Conservation (phyloP, 2,329 filamentous ascomycete genomes). For the Fusarium palustre region DNA sequence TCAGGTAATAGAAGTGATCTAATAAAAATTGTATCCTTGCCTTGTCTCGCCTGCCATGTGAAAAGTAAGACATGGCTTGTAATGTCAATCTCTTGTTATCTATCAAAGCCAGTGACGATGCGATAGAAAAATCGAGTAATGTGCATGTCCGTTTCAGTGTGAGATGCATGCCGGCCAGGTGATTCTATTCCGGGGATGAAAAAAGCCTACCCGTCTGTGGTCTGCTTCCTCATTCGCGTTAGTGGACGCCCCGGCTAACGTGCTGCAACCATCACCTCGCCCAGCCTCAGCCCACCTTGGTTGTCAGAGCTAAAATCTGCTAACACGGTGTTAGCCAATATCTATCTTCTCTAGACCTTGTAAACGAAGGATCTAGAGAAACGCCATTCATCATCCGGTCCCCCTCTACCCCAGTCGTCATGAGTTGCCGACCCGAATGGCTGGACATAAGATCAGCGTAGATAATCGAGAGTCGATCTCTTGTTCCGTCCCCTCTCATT, state of each 20-base stretch:
- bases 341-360: background rate
- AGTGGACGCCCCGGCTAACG: background rate
- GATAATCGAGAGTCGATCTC: background rate
- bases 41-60: background rate
- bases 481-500: background rate
- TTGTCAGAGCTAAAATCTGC: background rate
- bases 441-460: constrained; percentile 6
- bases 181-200: no score
- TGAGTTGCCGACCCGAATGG: background rate
- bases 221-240: background rate
- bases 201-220: background rate
- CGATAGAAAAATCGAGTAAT: background rate
- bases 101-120: no score
- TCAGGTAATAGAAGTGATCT: constrained; percentile 1
- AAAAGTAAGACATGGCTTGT: background rate
- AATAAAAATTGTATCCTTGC: background rate
- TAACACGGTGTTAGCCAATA: background rate
- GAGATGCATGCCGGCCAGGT: constrained; percentile 5
- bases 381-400: background rate
- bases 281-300: background rate
- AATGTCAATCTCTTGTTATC: background rate
- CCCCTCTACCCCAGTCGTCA: background rate
- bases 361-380: background rate
- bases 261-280: background rate
- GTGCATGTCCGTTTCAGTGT: background rate